phyloP scores from a whole-genome alignment of 108 stramenopile genomes.

The Pseudonitzschia multiseries region DNA sequence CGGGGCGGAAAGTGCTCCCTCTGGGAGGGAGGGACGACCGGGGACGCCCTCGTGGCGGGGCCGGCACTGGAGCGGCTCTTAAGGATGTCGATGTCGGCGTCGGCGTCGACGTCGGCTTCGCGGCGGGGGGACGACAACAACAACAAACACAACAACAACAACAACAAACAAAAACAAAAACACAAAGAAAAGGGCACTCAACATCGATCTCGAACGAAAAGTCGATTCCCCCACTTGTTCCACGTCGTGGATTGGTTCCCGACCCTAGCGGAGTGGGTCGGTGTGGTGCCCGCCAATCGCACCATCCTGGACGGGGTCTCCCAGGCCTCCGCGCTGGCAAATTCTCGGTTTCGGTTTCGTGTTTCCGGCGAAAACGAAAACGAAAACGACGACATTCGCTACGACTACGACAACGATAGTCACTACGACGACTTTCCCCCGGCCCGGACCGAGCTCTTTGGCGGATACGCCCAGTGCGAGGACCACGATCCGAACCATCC shows the following conservation, averaged over 20 bases:
- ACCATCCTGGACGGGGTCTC: slow-evolving; percentile 34
- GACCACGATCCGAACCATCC: too few species aligned
- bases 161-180: background rate
- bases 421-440: background rate
- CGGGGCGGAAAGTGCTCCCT: slow-evolving; percentile 56
- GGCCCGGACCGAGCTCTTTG: slow-evolving; percentile 29
- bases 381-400: too few species aligned
- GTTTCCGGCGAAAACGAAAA: too few species aligned
- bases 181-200: background rate
- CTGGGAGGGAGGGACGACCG: slow-evolving; percentile 60
- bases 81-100: background rate
- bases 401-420: background rate
- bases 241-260: slow-evolving; percentile 55
- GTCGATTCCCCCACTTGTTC: slow-evolving; percentile 26
- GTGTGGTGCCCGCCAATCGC: slow-evolving; percentile 17
- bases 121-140: too few species aligned
- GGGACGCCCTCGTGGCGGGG: slow-evolving; percentile 42
- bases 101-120: too few species aligned
- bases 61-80: slow-evolving; percentile 21
- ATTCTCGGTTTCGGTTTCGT: too few species aligned
- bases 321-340: slow-evolving; percentile 19
- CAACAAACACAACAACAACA: background rate
- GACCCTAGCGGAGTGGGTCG: slow-evolving; percentile 28
- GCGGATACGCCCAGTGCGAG: slow-evolving; percentile 23
- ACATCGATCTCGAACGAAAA: background rate